Base-by-base conservation (phyloP, 371 early-diverging fungal species). In the Zychaea mexicana region DNA sequence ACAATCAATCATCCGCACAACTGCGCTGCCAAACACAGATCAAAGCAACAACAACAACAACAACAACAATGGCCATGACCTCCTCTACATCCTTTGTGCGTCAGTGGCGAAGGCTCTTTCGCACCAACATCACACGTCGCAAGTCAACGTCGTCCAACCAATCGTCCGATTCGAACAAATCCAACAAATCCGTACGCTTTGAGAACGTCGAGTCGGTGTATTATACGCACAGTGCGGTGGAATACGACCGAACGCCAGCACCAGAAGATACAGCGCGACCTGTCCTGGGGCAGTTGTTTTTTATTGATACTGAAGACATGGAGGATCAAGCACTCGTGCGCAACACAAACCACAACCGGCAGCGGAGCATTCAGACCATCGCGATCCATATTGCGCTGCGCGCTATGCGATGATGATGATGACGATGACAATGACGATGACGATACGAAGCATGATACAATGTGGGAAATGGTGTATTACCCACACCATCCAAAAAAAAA, bases 151-250 rank as follows among this genome's bases (percentile, higher is more conserved):
- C 68, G 39, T 67, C 67, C 12, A 62, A 49, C n/a, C 49, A 3
- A 49, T 31, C 42, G 8, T 15, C 46, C 21, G 38, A 62, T 27
- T 52, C 52, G 9, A 33, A 32, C 32, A 28, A 36, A 15, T 66
- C 66, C 17, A 60, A 24, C 13, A 78, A 76, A 65, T 69, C 69
- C 3, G 79, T 79, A 2, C 76, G 74, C 0, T 79, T 79, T 42
- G 67, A 76, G 26, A 54, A 67, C 2, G 58, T 75, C 5, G 76
- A 79, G 38, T 64, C 76, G 1, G 57, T 79, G 1, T 79, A 68
- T 49, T 79, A 76, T 61, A 79, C 79, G 10, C 79, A 79, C 47
- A 76, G 76, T 38, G 66, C 79, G 1, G 28, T 66, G 8, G 79
- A 79, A 42, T 79, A 79, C 38, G 79, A 79, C 58, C 76, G 79